Evolutionary conservation across 2,329 filamentous ascomycete genomes (phyloP).

Genomic region (Mariannaea elegans): DNA sequence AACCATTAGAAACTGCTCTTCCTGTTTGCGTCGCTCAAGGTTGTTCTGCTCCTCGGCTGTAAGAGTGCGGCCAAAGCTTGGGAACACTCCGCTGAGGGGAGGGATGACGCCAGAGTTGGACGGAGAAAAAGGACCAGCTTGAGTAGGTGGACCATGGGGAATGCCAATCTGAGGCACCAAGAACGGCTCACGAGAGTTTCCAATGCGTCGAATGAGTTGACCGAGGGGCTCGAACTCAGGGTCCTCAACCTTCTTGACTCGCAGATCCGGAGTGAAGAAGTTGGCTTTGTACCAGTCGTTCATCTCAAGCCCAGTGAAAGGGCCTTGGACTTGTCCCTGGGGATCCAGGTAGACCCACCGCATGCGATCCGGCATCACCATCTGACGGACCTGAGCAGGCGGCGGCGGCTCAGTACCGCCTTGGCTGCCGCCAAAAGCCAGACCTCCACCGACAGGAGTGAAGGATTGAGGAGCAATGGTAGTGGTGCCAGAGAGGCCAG

Average conservation of each 20-base stretch:
- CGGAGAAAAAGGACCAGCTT: conserved; percentile 58
- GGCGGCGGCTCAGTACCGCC: conserved; percentile 56
- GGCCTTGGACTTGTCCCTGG: conserved; percentile 89
- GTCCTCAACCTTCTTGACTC: conserved; percentile 95
- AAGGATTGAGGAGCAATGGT: conserved; percentile 47
- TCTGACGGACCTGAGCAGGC: conserved; percentile 78
- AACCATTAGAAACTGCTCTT: conserved; percentile 97
- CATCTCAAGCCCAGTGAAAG: conserved; percentile 97
- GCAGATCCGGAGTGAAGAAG: conserved; percentile 93
- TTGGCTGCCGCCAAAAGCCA: conserved; percentile 49
- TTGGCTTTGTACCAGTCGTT: conserved; percentile 99
- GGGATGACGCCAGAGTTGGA: conserved; percentile 73
- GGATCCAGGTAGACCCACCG: conserved; percentile 98
- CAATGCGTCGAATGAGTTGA: conserved; percentile 93
- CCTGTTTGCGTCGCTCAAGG: conserved; percentile 93
- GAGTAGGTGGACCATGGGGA: conserved; percentile 79
- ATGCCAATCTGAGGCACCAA: conserved; percentile 97
- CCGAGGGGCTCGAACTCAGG: conserved; percentile 93
- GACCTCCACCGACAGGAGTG: conserved; percentile 46
- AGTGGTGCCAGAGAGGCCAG: conserved; percentile 45
- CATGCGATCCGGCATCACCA: conserved; percentile 99
- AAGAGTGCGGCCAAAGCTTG: conserved; percentile 93
- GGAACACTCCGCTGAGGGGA: conserved; percentile 92
- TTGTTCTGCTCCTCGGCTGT: conserved; percentile 99
- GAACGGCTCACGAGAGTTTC: conserved; percentile 97